phyloP scores from a whole-genome alignment of 106 monocot species.

The Phalaenopsis aphrodite region DNA sequence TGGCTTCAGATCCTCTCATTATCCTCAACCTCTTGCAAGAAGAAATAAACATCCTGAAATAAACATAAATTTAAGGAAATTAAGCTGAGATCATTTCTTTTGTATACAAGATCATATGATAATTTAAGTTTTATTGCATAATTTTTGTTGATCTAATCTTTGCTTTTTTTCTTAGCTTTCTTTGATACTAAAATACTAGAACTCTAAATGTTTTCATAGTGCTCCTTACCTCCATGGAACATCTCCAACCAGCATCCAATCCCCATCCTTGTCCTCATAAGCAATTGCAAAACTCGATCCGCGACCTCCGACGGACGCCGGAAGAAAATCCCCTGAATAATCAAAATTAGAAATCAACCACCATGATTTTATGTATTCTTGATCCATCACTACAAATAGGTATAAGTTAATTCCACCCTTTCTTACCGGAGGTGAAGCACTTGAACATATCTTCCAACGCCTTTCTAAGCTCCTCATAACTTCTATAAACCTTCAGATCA shows the following conservation, averaged over 20 bases:
- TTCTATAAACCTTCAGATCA: constrained; percentile 58
- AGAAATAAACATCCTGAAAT: constrained; percentile 21
- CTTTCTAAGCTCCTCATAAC: constrained; percentile 60
- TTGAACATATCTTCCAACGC: constrained; percentile 85
- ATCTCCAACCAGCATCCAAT: constrained; percentile 44
- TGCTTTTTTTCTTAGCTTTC: no score
- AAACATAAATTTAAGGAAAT: background rate
- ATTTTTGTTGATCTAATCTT: no score
- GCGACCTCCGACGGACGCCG: background rate
- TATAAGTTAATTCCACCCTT: background rate
- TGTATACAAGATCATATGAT: no score
- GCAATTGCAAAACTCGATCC: constrained; percentile 26
- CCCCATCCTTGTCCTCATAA: constrained; percentile 38
- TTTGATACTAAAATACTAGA: no score
- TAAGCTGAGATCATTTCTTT: no score
- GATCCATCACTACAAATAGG: background rate
- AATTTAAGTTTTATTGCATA: no score
- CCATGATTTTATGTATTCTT: background rate
- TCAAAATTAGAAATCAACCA: background rate
- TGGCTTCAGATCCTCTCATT: constrained; percentile 24
- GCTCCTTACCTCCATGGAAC: constrained; percentile 25
- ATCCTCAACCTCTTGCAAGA: constrained; percentile 24
- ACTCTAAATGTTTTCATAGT: background rate
- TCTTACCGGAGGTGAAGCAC: constrained; percentile 46
- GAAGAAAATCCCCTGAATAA: constrained; percentile 7